Conservation (phyloP, 805 yeast species). For the Metschnikowia henanensis region DNA sequence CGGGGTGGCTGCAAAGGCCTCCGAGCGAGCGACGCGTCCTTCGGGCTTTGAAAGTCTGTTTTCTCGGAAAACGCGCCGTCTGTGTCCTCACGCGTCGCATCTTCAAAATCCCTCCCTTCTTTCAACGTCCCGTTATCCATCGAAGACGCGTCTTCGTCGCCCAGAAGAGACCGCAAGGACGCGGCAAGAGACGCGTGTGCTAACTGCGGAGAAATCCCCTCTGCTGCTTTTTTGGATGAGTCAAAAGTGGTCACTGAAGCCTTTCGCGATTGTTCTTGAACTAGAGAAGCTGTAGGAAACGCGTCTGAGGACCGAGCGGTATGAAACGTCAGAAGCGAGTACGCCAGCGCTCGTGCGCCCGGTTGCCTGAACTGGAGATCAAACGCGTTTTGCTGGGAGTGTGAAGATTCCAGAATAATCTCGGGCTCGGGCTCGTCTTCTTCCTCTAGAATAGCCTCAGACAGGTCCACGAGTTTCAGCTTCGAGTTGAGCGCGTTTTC, state of each 20-base stretch:
- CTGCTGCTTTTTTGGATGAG: neutral
- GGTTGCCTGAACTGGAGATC: constrained; percentile 2
- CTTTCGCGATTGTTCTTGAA: neutral
- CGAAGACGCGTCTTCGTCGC: neutral
- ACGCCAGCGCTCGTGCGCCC: constrained; percentile 9
- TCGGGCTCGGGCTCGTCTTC: constrained; percentile 7
- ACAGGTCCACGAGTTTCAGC: constrained; percentile 7
- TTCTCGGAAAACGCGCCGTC: neutral
- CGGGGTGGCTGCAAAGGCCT: constrained; percentile 2
- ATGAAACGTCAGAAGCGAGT: constrained; percentile 28
- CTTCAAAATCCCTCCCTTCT: neutral
- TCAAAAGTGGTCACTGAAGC: constrained; percentile 5
- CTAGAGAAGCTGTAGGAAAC: constrained; percentile 1
- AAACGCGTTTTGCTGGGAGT: too few species aligned
- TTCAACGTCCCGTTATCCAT: neutral
- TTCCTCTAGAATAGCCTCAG: constrained; percentile 16
- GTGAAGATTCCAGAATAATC: neutral
- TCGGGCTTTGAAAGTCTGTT: neutral
- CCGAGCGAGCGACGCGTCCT: neutral
- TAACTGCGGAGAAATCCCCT: constrained; percentile 22
- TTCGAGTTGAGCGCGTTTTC: constrained; percentile 31
- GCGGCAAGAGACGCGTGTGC: constrained; percentile 12
- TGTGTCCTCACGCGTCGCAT: neutral
- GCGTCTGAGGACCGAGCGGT: constrained; percentile 26
- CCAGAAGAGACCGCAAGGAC: neutral